Base-by-base conservation (phyloP, 202 grass and related monocot species). In the Panicum hallii region DNA sequence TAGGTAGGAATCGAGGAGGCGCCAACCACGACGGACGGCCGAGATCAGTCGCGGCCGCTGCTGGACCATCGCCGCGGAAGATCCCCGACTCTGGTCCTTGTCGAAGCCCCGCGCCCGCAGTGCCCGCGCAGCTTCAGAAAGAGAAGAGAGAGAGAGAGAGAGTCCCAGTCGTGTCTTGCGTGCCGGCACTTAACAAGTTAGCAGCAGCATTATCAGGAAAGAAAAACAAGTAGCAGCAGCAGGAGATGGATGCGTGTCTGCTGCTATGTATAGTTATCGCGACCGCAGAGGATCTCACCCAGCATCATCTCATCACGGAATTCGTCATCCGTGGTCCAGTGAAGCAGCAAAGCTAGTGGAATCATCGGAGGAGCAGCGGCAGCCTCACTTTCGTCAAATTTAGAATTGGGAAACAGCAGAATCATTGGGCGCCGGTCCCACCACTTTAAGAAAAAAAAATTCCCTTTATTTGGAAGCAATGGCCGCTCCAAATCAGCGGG, bases 241-340 rank as follows among this genome's bases (percentile, higher is more conserved):
- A 36, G 36, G 3, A 36, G 36, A 36, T 36, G 36, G 36, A 36
- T 0, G 36, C 3, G 2, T 36, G 36, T 4, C 36, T 36, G 2
- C 36, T 36, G 36, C 36, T 36, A 36, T 36, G 2, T 36, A 32
- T 32, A 1, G 30, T 32, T 32, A 32, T 48, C 12, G 53, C 16
- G 19, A 22, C 67, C 67, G n/a, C 72, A 67, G 78, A 80, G 20
- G 78, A 80, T 80, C 77, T 50, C 32, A 9, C 48, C 1, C 8
- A 9, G 14, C 77, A 52, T 15, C 10, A 38, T n/a, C 47, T 79
- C 77, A 56, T 72, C 58, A 63, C 19, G 4, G 47, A 26, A 48
- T 63, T 75, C 85, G 72, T 56, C 67, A 65, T 36, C 48, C 61
- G n/a, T 41, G 63, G 22, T 28, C 9, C 4, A 60, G 41, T 12